Evolutionary conservation across 768 basidiomycete species (phyloP).

Genomic region (Hortiboletus campestris): DNA sequence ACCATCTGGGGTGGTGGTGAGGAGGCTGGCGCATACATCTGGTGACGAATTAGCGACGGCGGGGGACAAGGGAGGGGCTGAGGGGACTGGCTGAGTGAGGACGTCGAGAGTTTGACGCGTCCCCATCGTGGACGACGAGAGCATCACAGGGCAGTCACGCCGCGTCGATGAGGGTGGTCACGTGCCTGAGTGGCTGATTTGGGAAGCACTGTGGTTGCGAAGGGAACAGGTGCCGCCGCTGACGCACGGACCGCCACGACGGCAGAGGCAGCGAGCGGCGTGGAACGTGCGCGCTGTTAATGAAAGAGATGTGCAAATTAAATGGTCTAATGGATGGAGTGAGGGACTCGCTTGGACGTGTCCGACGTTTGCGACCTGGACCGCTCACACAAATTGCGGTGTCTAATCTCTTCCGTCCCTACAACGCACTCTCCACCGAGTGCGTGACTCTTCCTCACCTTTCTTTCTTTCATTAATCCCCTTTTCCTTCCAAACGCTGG

Average conservation of each 20-base stretch:
- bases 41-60: conserved; percentile 7
- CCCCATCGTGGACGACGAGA: conserved; percentile 18
- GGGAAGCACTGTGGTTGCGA: conserved; percentile 6
- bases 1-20: conserved; percentile 57
- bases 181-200: conserved; percentile 2
- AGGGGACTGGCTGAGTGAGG: conserved; percentile 31
- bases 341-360: conserved; percentile 1
- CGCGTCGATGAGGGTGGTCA: conserved; percentile 14
- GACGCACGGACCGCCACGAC: conserved; percentile 6
- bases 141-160: neutral
- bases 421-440: conserved; percentile 13
- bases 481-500: conserved; percentile 24
- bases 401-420: conserved; percentile 16
- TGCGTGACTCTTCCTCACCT: neutral
- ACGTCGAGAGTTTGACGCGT: conserved; percentile 15
- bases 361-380: neutral
- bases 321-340: neutral
- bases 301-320: conserved; percentile 2
- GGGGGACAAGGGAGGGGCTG: conserved; percentile 19
- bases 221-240: conserved; percentile 1
- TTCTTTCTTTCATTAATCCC: conserved; percentile 10
- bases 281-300: conserved; percentile 5
- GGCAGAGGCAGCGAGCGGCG: conserved; percentile 10
- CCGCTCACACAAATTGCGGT: neutral
- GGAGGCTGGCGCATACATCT: conserved; percentile 70